These are phyloP conservation scores for Recurvomyces mirabilis DNA, from an alignment of 495 filamentous ascomycete genomes.

Conservation along the genomic window DNA sequence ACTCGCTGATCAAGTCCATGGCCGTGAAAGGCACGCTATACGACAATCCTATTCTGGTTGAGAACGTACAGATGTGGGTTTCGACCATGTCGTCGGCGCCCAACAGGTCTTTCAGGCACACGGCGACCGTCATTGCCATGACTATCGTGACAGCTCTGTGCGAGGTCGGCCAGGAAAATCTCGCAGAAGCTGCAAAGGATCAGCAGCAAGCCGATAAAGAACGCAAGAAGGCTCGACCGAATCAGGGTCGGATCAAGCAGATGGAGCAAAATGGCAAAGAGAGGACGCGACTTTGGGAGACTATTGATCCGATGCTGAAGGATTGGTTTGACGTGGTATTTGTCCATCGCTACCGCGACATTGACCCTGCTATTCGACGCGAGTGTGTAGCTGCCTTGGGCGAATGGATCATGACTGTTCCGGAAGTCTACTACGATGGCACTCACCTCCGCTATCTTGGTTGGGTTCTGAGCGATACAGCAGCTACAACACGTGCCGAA, in stretches of 20 bases:
- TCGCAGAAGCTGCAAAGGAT: slow-evolving; percentile 59
- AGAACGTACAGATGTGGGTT: slow-evolving; percentile 79
- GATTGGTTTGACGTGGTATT: slow-evolving; percentile 84
- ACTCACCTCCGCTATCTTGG: slow-evolving; percentile 84
- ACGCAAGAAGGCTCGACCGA: slow-evolving; percentile 61
- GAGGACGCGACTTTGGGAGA: slow-evolving; percentile 50
- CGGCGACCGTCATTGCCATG: slow-evolving; percentile 69
- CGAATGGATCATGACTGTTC: slow-evolving; percentile 71
- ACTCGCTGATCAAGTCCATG: slow-evolving; percentile 57
- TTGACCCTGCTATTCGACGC: slow-evolving; percentile 74
- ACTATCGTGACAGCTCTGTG: slow-evolving; percentile 62
- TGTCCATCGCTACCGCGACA: slow-evolving; percentile 86
- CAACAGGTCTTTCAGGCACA: slow-evolving; percentile 84
- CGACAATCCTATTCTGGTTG: slow-evolving; percentile 59
- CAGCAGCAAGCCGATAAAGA: slow-evolving; percentile 73
- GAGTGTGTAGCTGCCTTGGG: slow-evolving; percentile 78
- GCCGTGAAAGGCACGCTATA: slow-evolving; percentile 67
- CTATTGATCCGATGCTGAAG: slow-evolving; percentile 55
- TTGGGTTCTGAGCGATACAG: slow-evolving; percentile 79
- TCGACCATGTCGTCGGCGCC: slow-evolving; percentile 71
- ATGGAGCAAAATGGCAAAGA: slow-evolving; percentile 59
- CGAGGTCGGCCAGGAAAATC: slow-evolving; percentile 47
- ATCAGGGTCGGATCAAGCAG: slow-evolving; percentile 58
- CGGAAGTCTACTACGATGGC: slow-evolving; percentile 77
- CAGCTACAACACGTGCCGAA: slow-evolving; percentile 56